Conservation (phyloP, 129 eudicot genomes). For the Lactuca saligna region DNA sequence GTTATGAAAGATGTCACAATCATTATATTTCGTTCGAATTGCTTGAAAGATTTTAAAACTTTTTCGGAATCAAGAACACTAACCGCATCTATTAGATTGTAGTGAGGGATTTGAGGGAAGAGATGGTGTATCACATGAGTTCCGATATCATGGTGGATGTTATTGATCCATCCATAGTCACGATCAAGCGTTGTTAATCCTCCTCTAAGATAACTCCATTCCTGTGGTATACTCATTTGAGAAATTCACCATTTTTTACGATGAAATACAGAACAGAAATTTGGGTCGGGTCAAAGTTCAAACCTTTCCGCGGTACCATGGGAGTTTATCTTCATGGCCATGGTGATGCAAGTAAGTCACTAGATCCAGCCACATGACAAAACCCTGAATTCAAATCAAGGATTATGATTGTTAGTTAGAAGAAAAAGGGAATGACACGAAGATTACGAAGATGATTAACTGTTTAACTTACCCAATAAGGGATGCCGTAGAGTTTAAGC, state of each 20-base stretch:
- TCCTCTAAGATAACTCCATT: slow-evolving; percentile 97
- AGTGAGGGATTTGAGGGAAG: slow-evolving; percentile 99
- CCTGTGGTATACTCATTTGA: slow-evolving; percentile 42
- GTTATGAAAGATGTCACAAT: background rate
- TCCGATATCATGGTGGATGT: slow-evolving; percentile 97
- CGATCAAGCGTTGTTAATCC: slow-evolving; percentile 95
- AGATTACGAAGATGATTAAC: background rate
- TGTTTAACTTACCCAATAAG: slow-evolving; percentile 69
- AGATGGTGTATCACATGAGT: slow-evolving; percentile 97
- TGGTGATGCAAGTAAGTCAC: slow-evolving; percentile 97
- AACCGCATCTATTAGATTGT: slow-evolving; percentile 86
- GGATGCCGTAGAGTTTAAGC: slow-evolving; percentile 87
- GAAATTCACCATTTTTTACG: background rate
- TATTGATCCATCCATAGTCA: slow-evolving; percentile 95
- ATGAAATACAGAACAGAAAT: slow-evolving; percentile 7
- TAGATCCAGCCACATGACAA: slow-evolving; percentile 79
- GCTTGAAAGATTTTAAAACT: background rate
- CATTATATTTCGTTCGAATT: slow-evolving; percentile 14
- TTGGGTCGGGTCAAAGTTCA: slow-evolving; percentile 11
- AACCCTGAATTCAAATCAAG: slow-evolving; percentile 51
- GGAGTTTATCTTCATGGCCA: slow-evolving; percentile 90
- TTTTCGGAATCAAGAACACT: slow-evolving; percentile 8
- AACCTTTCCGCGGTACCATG: slow-evolving; percentile 98
- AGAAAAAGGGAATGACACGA: background rate
- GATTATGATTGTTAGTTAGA: slow-evolving; percentile 14